Evolutionary conservation across 345 rosid genomes (phyloP).

Genomic region (Diplotaxis tenuifolia): DNA sequence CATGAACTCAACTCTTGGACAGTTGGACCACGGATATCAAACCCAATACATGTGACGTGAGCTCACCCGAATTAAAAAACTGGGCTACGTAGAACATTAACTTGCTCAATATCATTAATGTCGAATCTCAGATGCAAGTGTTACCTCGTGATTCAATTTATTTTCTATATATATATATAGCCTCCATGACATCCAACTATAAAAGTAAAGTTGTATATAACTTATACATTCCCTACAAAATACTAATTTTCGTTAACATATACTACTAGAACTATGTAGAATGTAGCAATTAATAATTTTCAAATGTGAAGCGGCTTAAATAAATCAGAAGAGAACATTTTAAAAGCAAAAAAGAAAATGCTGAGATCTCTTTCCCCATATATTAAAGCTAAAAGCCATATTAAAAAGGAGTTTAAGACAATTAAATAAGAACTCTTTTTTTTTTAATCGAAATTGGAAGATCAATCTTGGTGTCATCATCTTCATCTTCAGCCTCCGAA

Average conservation of each 20-base stretch:
- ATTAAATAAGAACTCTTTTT: not conserved
- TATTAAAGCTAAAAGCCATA: constrained; percentile 15
- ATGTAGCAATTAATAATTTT: not conserved
- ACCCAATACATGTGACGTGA: constrained; percentile 30
- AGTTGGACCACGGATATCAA: constrained; percentile 19
- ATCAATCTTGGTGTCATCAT: constrained; percentile 14
- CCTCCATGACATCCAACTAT: too few relatives aligned
- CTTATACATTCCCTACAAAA: too few relatives aligned
- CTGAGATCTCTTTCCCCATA: constrained; percentile 28
- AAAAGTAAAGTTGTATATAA: too few relatives aligned
- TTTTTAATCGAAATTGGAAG: not conserved
- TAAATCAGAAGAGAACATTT: constrained; percentile 16
- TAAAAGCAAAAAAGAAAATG: constrained; percentile 26
- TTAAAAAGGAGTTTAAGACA: not conserved
- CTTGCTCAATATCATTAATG: constrained; percentile 29
- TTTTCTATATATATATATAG: too few relatives aligned
- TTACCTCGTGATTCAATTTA: constrained; percentile 36
- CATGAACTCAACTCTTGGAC: constrained; percentile 14
- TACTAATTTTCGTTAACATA: too few relatives aligned
- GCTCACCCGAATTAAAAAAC: constrained; percentile 18
- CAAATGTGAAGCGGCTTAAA: not conserved
- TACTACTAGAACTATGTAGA: too few relatives aligned
- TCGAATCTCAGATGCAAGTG: constrained; percentile 29
- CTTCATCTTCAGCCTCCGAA: constrained; percentile 50
- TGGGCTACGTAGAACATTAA: constrained; percentile 20